Evolutionary conservation across 2,329 filamentous ascomycete species (phyloP).

Genomic region (Ramularia endophylla): DNA sequence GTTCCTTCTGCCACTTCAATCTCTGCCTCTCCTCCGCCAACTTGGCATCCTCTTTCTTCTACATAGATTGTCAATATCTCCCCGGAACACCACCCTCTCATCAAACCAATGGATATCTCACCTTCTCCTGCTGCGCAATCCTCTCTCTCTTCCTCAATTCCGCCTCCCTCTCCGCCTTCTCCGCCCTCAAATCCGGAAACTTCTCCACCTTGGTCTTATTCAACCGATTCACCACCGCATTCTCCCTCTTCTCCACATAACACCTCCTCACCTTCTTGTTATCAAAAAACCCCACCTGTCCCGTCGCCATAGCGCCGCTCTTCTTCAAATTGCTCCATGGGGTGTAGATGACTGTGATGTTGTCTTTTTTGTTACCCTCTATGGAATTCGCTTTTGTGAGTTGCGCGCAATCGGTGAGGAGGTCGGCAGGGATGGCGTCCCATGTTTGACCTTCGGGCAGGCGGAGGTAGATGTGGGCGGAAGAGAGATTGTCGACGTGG

Average conservation of each 20-base stretch:
- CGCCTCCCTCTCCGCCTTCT: constrained; percentile 70
- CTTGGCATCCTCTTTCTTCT: constrained; percentile 69
- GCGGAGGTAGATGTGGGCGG: constrained; percentile 92
- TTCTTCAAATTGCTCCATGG: constrained; percentile 97
- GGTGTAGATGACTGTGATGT: constrained; percentile 93
- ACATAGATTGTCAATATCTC: constrained; percentile 2
- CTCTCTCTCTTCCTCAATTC: constrained; percentile 68
- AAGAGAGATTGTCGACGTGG: constrained; percentile 95
- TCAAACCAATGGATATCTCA: constrained; percentile 35
- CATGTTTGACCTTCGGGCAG: constrained; percentile 70
- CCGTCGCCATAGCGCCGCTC: constrained; percentile 89
- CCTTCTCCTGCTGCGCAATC: constrained; percentile 55
- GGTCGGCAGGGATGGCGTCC: constrained; percentile 69
- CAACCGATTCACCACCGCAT: constrained; percentile 89
- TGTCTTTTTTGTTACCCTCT: constrained; percentile 99
- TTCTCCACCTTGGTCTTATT: constrained; percentile 94
- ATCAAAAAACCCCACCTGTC: constrained; percentile 94
- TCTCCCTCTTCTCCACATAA: constrained; percentile 74
- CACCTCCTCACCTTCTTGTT: constrained; percentile 76
- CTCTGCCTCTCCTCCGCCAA: constrained; percentile 76
- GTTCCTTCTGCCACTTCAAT: constrained; percentile 92
- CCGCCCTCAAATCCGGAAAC: constrained; percentile 73
- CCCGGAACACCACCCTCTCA: neutral
- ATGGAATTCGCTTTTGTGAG: constrained; percentile 99
- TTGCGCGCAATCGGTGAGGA: constrained; percentile 87